Base-by-base conservation (phyloP, 495 filamentous ascomycete genomes). In the Xylaria cubensis region DNA sequence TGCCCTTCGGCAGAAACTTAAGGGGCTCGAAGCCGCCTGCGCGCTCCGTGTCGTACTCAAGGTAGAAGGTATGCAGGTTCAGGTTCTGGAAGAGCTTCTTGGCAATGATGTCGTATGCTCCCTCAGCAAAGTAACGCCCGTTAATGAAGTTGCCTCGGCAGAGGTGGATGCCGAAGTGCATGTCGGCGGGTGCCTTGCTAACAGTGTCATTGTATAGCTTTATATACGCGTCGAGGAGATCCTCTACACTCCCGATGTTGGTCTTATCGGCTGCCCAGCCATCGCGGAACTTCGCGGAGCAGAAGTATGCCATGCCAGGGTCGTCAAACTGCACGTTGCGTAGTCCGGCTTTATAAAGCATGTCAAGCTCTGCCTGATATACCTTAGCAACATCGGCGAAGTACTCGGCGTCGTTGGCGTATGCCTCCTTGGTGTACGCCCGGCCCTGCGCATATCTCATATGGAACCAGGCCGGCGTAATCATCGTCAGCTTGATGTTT, bases 111-210 rank as follows among this genome's bases (percentile, higher is more conserved):
- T 95, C 93, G 80, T 95, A 96, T 26, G 89, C 90, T 41, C 93
- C 93, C 80, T 93, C 90, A 67, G 90, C 89, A 81, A 96, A 95
- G 83, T 93, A 90, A n/a, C 91, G 86, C 50, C 88, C 88, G 67
- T 89, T 88, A 75, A 92, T 89, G 80, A 94, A 94, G 84, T 94
- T 96, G 62, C 93, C 93, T 64, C 92, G 88, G 85, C 93, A 94
- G 63, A 94, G 83, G 76, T 94, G 93, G 6, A 95, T 89, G 69
- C 92, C 92, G 24, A 92, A 84, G 82, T 93, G 91, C 80, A 93
- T 85, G 74, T 93, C 90, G n/a, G 85, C 80, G 0, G 90, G 89
- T 4, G 88, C 84, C 59, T 87, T 83, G 74, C 87, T 82, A 80
- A 94, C 85, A 79, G 86, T 88, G 80, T 90, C 89, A 78, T 94